These are phyloP conservation scores for Urostyla sp. DNA, from an alignment of 73 alveolate species.

Conservation along the genomic window DNA sequence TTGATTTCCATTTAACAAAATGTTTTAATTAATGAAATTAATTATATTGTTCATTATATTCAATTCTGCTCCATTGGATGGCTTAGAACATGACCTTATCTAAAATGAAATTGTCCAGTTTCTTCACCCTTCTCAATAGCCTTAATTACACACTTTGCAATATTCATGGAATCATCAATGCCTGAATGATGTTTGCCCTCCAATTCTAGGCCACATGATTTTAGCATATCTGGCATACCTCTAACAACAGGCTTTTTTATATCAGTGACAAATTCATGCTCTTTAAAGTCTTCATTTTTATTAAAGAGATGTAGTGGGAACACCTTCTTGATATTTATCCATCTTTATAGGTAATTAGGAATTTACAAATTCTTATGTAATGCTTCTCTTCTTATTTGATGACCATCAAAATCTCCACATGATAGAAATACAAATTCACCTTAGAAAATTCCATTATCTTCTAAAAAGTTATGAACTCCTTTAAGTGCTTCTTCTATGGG, in stretches of 20 bases:
- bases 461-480: slow-evolving; percentile 58
- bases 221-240: slow-evolving; percentile 80
- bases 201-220: slow-evolving; percentile 58
- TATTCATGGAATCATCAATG: slow-evolving; percentile 82
- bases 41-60: too few relatives aligned
- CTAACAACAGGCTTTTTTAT: slow-evolving; percentile 28
- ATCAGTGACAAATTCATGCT: neutral
- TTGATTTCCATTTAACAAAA: too few relatives aligned
- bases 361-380: slow-evolving; percentile 53
- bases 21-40: too few relatives aligned
- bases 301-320: slow-evolving; percentile 61
- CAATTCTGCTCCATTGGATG: too few relatives aligned
- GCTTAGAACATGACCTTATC: too few relatives aligned
- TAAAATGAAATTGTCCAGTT: neutral
- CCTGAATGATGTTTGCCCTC: slow-evolving; percentile 89
- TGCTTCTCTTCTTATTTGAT: slow-evolving; percentile 73
- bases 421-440: slow-evolving; percentile 64
- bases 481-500: slow-evolving; percentile 69
- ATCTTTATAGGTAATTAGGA: slow-evolving; percentile 65
- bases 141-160: slow-evolving; percentile 66
- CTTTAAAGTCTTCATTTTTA: neutral
- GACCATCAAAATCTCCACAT: slow-evolving; percentile 88
- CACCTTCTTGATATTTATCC: slow-evolving; percentile 76
- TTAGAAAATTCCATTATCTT: slow-evolving; percentile 43
- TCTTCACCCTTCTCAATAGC: slow-evolving; percentile 51